Base-by-base conservation (phyloP, 441 rosid species). In the Pelargonium australe region DNA sequence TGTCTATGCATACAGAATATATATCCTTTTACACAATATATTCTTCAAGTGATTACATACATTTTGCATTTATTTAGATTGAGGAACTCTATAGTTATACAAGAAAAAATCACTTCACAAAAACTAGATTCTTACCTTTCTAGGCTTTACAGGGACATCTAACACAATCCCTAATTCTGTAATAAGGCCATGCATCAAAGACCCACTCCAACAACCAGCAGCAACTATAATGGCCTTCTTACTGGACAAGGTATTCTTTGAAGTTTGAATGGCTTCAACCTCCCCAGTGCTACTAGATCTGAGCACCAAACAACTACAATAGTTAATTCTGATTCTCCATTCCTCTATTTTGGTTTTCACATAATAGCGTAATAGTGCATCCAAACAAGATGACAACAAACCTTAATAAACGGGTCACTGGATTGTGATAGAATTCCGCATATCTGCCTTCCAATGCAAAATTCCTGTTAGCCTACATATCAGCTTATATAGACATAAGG, bases 191-290 rank as follows among this genome's bases (percentile, higher is more conserved):
- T 74, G 80, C 85, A 82, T 84, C 79, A 90, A 71, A 80, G 90
- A 79, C 13, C 95, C 91, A 82, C 88, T 90, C 98, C 97, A 93
- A 84, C 88, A 84, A 83, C 97, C 98, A 75, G 98, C 87, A 47
- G 98, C 96, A 75, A 93, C 76, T 43, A 93, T 71, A 73, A 89
- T 68, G 23, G 89, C 96, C 83, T 85, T 90, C 77, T 83, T 84
- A 77, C 88, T 69, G 70, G 80, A 78, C 83, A 93, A 72, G 67
- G 79, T 77, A 64, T 78, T 83, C 72, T 80, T 87, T 64, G 79
- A 84, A 67, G 97, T 93, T 80, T 66, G 80, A 65, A 93, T 85
- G 76, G 83, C 96, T 78, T 78, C 75, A 70, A 85, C 84, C 78
- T 85, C 85, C 61, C 87, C 81, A 67, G 19, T 8, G 76, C 76